These are phyloP conservation scores for Stephanodiscus minutulus DNA, from an alignment of 108 stramenopile species.

Conservation along the genomic window DNA sequence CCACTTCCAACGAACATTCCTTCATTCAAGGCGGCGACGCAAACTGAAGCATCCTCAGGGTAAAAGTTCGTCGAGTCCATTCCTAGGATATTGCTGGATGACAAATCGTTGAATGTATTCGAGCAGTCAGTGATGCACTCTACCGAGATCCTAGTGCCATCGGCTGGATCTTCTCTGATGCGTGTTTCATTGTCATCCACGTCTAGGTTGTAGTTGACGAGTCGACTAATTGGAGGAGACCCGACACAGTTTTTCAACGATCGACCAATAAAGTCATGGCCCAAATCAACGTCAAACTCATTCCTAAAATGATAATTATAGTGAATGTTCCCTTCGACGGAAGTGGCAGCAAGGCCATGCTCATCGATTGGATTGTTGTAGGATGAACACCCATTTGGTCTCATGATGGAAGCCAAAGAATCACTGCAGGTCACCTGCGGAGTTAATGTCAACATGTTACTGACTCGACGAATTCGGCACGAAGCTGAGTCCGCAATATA, in stretches of 20 bases:
- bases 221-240: conserved; percentile 57
- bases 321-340: conserved; percentile 70
- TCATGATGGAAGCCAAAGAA: conserved; percentile 51
- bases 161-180: conserved; percentile 74
- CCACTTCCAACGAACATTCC: conserved; percentile 49
- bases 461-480: conserved; percentile 66
- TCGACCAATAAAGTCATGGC: conserved; percentile 60
- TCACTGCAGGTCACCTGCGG: conserved; percentile 57
- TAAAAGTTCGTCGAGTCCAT: conserved; percentile 47
- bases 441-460: conserved; percentile 43
- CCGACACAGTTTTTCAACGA: conserved; percentile 75
- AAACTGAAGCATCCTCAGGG: conserved; percentile 66
- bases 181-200: conserved; percentile 54
- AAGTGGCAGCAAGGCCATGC: conserved; percentile 49
- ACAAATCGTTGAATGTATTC: conserved; percentile 11
- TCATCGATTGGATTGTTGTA: conserved; percentile 81
- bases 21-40: conserved; percentile 72
- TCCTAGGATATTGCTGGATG: conserved; percentile 2
- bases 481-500: conserved; percentile 68
- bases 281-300: conserved; percentile 40
- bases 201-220: conserved; percentile 61
- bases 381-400: conserved; percentile 79
- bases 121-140: conserved; percentile 53
- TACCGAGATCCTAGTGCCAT: conserved; percentile 70
- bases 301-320: conserved; percentile 67